Evolutionary conservation across 441 rosid genomes (phyloP), one percentile per base, ranked within the genome.

Genomic region (Manihot esculenta): DNA sequence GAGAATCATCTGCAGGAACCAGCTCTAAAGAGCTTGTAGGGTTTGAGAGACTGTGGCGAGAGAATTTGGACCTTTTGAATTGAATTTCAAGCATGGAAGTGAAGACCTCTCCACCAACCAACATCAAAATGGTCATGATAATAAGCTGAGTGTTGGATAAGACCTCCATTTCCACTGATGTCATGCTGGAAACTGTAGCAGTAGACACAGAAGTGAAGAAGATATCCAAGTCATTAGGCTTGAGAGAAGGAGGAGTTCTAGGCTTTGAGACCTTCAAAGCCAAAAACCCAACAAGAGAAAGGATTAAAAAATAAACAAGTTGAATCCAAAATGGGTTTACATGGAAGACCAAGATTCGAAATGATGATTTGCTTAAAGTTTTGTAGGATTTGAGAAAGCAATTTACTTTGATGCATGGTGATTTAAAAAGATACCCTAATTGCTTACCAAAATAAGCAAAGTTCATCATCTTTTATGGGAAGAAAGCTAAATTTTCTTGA

Each of bases 181-280:
- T 78, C 93, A 87, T 88, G 78, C 94, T 87, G 0, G 97, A 92
- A 45, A 82, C 84, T 0, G 97, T 86, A 15, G 84, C 49, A 1
- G 93, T 84, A 0, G 96, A 92, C 9, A 87, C 89, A 23, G 93
- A 84, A 13, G 93, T 92, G 80, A 92, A 89, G 78, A 85, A 85
- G 33, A 85, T 38, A 51, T 91, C 97, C 1, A 89, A 20, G 65
- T 79, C 75, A 15, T 33, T 72, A 1, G 80, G 85, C 10, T 1
- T 50, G 0, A 33, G 57, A 3, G 82, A 68, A 15, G 23, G 20
- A 11, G 21, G 18, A 12, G 83, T 70, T 80, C 78, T 81, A 3
- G 89, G 81, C 41, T 60, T 76, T 10, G 76, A 7, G 35, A 72
- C 45, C 49, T 62, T 83, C 55, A 90, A 82, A 53, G 76, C 70